phyloP scores from a whole-genome alignment of 1,139 yeast species.

The Suhomyces kunorum region DNA sequence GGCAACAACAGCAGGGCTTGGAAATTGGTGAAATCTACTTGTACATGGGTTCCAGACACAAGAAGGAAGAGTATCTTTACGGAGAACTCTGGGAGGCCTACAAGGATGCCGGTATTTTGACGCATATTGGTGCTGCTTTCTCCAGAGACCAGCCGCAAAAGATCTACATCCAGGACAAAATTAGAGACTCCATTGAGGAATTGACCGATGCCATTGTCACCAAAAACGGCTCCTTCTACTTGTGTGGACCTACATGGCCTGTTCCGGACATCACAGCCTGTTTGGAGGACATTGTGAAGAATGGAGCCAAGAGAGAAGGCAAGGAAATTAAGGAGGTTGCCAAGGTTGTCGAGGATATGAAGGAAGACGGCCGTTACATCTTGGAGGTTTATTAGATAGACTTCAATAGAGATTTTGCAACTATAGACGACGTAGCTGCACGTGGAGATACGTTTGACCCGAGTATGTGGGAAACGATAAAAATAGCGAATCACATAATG shows the following conservation, averaged over 20 bases:
- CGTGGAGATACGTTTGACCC: neutral
- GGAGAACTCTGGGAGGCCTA: constrained; percentile 99
- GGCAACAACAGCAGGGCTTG: constrained; percentile 88
- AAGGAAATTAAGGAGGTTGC: constrained; percentile 66
- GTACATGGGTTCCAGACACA: constrained; percentile 93
- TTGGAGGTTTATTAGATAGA: constrained; percentile 60
- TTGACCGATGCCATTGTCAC: constrained; percentile 78
- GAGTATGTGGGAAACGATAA: neutral
- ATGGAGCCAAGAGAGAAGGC: constrained; percentile 71
- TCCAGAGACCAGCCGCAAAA: constrained; percentile 96
- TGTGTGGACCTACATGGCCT: constrained; percentile 99
- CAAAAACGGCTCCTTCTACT: constrained; percentile 85
- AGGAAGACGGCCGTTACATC: constrained; percentile 89
- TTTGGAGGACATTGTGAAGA: constrained; percentile 72
- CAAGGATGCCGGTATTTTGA: constrained; percentile 85
- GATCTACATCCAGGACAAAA: constrained; percentile 92
- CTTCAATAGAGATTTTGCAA: neutral
- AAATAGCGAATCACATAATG: too few relatives aligned
- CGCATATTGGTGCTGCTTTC: constrained; percentile 97
- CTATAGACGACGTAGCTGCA: neutral
- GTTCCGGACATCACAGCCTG: constrained; percentile 96
- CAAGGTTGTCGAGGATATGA: constrained; percentile 86
- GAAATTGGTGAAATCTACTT: constrained; percentile 88
- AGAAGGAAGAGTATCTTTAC: constrained; percentile 90
- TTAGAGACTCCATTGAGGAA: constrained; percentile 71